Conservation (phyloP, 768 basidiomycete species). For the Lactarius indigo region DNA sequence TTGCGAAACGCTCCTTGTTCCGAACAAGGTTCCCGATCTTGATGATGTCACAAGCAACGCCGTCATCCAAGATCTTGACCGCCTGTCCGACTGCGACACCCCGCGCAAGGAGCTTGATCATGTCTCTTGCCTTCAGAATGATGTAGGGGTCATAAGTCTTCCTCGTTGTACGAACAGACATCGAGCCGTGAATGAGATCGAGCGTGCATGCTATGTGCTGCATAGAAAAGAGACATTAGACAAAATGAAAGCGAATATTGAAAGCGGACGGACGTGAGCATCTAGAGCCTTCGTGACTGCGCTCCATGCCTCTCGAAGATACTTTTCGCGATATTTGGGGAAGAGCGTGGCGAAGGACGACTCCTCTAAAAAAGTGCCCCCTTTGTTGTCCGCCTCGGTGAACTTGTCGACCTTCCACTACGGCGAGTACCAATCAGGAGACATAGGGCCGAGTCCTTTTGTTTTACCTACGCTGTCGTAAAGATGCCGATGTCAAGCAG, state of each 20-base stretch:
- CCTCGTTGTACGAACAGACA: conserved; percentile 95
- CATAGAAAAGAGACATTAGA: not conserved
- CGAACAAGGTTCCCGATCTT: conserved; percentile 93
- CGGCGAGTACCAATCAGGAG: not conserved
- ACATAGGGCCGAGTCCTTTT: not conserved
- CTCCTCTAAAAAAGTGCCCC: conserved; percentile 86
- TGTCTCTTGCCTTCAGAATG: conserved; percentile 91
- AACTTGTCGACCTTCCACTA: conserved; percentile 88
- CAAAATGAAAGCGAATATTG: not conserved
- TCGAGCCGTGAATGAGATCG: conserved; percentile 93
- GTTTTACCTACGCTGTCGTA: conserved; percentile 33
- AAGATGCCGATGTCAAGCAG: conserved; percentile 7
- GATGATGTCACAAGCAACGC: conserved; percentile 92
- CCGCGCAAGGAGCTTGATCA: conserved; percentile 92
- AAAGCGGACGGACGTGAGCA: conserved; percentile 61
- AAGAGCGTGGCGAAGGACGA: conserved; percentile 98
- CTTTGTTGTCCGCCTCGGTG: conserved; percentile 67
- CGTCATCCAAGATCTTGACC: conserved; percentile 86
- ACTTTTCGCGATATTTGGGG: conserved; percentile 97
- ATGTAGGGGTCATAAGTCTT: conserved; percentile 98
- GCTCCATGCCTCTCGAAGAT: conserved; percentile 92
- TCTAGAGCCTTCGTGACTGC: conserved; percentile 84
- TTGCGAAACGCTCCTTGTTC: conserved; percentile 96
- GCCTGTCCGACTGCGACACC: conserved; percentile 85
- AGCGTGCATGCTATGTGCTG: conserved; percentile 89